phyloP scores from a whole-genome alignment of 139 green algal species.

The Zygnema circumcarinatum region DNA sequence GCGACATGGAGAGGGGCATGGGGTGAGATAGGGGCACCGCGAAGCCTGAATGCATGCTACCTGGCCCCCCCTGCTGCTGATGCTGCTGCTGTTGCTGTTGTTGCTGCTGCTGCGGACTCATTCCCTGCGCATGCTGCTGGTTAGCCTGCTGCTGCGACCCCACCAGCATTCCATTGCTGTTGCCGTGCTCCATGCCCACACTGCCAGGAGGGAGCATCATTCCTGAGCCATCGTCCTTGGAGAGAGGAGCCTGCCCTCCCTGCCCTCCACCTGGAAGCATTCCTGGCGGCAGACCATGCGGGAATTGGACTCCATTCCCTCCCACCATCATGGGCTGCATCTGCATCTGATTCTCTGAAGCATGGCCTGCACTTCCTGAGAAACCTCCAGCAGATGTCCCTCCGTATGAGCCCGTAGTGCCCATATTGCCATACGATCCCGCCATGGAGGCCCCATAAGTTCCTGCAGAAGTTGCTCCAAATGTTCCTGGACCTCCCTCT shows the following conservation, averaged over 20 bases:
- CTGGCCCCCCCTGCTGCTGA: neutral
- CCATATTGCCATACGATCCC: neutral
- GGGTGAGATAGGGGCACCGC: neutral
- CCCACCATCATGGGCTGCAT: neutral
- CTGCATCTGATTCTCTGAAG: neutral
- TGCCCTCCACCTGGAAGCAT: neutral
- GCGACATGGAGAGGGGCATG: neutral
- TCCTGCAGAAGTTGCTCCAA: neutral
- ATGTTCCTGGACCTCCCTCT: neutral
- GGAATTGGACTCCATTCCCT: neutral
- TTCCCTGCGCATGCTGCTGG: neutral
- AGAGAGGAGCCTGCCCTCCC: neutral
- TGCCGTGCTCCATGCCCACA: neutral
- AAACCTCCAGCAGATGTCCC: neutral
- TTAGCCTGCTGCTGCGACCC: neutral
- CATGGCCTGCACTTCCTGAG: neutral
- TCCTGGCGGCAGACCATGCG: neutral
- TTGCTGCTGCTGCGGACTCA: neutral
- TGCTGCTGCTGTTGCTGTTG: too few species aligned
- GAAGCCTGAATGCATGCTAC: neutral
- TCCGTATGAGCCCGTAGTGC: neutral
- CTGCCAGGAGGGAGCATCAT: neutral
- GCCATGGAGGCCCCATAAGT: neutral
- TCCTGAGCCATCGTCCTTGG: neutral
- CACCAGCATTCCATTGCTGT: neutral